A percentile compares a stretch with the other conserved stretches of the same genome.
Evolutionary conservation across 2,329 filamentous ascomycete species (phyloP).

Genomic region (Penicillium sp.): DNA sequence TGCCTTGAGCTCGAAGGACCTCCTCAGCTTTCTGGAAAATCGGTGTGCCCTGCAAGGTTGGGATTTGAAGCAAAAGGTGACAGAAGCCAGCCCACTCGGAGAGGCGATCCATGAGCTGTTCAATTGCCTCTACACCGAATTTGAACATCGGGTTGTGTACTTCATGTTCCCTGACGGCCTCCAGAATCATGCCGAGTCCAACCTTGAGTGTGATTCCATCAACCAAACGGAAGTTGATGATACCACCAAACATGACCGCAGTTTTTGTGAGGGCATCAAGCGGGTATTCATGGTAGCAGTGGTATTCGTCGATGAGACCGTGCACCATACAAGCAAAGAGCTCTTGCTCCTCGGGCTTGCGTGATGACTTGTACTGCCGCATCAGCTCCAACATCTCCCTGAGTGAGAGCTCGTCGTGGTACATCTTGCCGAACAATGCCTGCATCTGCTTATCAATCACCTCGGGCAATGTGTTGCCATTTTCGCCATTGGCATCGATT

Average conservation of each 20-base stretch:
- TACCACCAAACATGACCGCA: slow-evolving; percentile 91
- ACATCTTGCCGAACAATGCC: slow-evolving; percentile 97
- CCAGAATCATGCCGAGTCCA: slow-evolving; percentile 95
- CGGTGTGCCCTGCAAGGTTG: slow-evolving; percentile 78
- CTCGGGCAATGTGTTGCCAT: slow-evolving; percentile 75
- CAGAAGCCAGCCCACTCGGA: slow-evolving; percentile 96
- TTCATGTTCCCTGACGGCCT: slow-evolving; percentile 82
- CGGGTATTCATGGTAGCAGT: slow-evolving; percentile 92
- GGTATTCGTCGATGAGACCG: slow-evolving; percentile 94
- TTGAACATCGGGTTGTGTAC: slow-evolving; percentile 94
- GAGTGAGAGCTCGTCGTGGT: slow-evolving; percentile 84
- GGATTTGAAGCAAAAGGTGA: slow-evolving; percentile 76
- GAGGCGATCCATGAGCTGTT: slow-evolving; percentile 80
- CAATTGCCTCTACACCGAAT: slow-evolving; percentile 90
- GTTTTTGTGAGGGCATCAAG: slow-evolving; percentile 95
- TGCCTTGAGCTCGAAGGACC: slow-evolving; percentile 68
- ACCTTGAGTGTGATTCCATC: slow-evolving; percentile 88
- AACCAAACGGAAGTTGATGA: slow-evolving; percentile 90
- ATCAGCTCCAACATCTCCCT: slow-evolving; percentile 81
- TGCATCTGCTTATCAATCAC: slow-evolving; percentile 91
- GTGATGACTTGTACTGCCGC: slow-evolving; percentile 83
- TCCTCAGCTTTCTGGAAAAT: slow-evolving; percentile 81
- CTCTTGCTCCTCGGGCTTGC: slow-evolving; percentile 81
- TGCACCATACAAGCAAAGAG: slow-evolving; percentile 99
- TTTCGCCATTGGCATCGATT: slow-evolving; percentile 78